Conservation (phyloP, 495 filamentous ascomycete genomes). For the Aspergillus bertholletiae region DNA sequence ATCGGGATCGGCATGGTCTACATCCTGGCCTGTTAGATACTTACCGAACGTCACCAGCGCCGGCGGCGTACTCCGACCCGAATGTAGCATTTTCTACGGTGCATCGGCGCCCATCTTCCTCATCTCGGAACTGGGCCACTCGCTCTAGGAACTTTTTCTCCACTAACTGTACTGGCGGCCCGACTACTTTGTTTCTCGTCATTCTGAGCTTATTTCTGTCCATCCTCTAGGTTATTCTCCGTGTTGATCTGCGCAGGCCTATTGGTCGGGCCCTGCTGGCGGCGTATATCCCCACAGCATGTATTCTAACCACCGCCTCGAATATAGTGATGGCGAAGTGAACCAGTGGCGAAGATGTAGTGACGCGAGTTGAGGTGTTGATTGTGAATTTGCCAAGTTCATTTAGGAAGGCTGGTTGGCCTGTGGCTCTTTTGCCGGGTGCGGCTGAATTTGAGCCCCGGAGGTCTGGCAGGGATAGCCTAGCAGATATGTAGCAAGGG, state of each 20-base stretch:
- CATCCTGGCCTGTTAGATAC: slow-evolving; percentile 47
- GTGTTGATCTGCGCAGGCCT: slow-evolving; percentile 33
- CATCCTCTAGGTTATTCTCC: slow-evolving; percentile 45
- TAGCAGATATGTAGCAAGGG: slow-evolving; percentile 51
- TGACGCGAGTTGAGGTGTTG: slow-evolving; percentile 51
- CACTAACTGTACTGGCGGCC: slow-evolving; percentile 54
- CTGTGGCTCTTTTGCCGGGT: slow-evolving; percentile 45
- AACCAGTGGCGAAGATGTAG: slow-evolving; percentile 53
- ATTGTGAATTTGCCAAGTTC: slow-evolving; percentile 52
- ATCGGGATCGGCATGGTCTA: slow-evolving; percentile 51
- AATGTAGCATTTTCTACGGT: slow-evolving; percentile 53
- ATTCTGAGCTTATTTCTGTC: slow-evolving; percentile 45
- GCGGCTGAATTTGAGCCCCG: slow-evolving; percentile 41
- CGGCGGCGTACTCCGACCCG: slow-evolving; percentile 48
- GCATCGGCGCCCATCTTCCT: slow-evolving; percentile 52
- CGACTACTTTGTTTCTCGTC: slow-evolving; percentile 47
- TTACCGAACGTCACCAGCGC: slow-evolving; percentile 52
- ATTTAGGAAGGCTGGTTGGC: slow-evolving; percentile 50
- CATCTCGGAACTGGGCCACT: slow-evolving; percentile 51
- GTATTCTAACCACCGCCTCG: slow-evolving; percentile 56
- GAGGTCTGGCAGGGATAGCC: slow-evolving; percentile 38
- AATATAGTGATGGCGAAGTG: slow-evolving; percentile 57
- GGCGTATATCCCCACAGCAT: slow-evolving; percentile 51
- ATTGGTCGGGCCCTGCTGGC: slow-evolving; percentile 50
- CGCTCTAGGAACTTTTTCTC: slow-evolving; percentile 46